Percentiles rank a stretch among this genome's conserved stretches.
These are phyloP conservation scores for Fennellomyces sp. DNA, from an alignment of 371 early-diverging fungal genomes.

Conservation along the genomic window DNA sequence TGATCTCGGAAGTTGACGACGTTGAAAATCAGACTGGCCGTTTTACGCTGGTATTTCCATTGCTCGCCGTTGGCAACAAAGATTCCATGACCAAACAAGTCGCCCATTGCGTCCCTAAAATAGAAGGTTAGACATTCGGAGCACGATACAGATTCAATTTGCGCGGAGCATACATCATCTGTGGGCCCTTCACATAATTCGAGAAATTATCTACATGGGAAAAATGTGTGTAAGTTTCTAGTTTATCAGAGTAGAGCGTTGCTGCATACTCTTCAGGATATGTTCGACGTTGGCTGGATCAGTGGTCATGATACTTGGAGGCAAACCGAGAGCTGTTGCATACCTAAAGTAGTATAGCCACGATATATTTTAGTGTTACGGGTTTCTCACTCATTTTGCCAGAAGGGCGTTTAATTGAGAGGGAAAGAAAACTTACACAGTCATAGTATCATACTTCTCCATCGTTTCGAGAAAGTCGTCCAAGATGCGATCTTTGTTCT, in stretches of 20 bases:
- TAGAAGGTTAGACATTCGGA: too few species aligned
- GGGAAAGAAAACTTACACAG: constrained; percentile 29
- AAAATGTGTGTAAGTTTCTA: too few species aligned
- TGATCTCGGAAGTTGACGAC: constrained; percentile 74
- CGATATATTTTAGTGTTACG: background rate
- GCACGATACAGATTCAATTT: too few species aligned
- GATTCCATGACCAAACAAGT: constrained; percentile 74
- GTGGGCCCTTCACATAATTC: constrained; percentile 59
- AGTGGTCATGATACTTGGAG: constrained; percentile 32
- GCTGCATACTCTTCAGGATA: constrained; percentile 30
- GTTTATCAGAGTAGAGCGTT: too few species aligned
- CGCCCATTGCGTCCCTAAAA: constrained; percentile 25
- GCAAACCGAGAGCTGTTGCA: constrained; percentile 32
- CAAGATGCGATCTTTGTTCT: constrained; percentile 25
- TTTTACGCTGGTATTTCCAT: constrained; percentile 65
- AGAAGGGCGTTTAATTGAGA: too few species aligned
- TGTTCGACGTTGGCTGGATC: constrained; percentile 50
- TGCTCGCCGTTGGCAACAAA: constrained; percentile 62
- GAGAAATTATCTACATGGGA: constrained; percentile 57
- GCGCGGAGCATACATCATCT: constrained; percentile 12
- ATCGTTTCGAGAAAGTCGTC: constrained; percentile 24
- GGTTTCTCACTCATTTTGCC: background rate
- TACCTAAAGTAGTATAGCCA: too few species aligned
- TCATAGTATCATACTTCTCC: constrained; percentile 17
- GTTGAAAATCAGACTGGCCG: constrained; percentile 72